Conservation (phyloP, 1,139 yeast species). For the Saccharomyces hybrid region DNA sequence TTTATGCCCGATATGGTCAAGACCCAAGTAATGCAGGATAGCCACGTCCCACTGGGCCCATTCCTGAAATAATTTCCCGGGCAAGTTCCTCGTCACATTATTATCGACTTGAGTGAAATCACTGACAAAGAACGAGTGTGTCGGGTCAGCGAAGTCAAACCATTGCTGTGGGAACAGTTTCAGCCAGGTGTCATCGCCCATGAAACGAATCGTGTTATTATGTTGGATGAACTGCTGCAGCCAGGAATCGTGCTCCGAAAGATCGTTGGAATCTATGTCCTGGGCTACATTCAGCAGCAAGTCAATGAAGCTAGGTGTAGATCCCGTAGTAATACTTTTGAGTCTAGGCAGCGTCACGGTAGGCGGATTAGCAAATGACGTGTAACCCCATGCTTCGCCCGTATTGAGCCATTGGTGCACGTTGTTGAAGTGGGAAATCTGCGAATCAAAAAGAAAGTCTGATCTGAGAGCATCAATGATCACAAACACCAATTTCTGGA, state of each 20-base stretch:
- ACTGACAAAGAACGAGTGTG: conserved; percentile 87
- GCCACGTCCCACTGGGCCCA: conserved; percentile 71
- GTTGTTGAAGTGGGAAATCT: conserved; percentile 50
- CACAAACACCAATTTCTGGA: conserved; percentile 65
- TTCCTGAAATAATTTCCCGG: conserved; percentile 20
- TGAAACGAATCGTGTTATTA: conserved; percentile 58
- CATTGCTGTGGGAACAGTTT: conserved; percentile 62
- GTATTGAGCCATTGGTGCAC: conserved; percentile 58
- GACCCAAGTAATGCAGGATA: conserved; percentile 81
- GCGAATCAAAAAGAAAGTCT: conserved; percentile 68
- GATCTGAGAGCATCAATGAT: conserved; percentile 91
- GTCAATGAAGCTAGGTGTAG: conserved; percentile 71
- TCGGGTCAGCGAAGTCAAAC: conserved; percentile 70
- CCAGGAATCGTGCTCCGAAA: conserved; percentile 83
- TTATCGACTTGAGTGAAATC: conserved; percentile 91
- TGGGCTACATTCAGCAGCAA: conserved; percentile 93
- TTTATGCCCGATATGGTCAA: conserved; percentile 96
- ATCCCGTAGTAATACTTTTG: conserved; percentile 76
- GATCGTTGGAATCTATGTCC: conserved; percentile 71
- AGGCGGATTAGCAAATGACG: conserved; percentile 85
- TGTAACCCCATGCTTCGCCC: conserved; percentile 76
- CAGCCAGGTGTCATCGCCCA: conserved; percentile 97
- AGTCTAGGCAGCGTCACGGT: conserved; percentile 75
- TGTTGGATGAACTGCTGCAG: conserved; percentile 49
- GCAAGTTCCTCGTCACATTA: conserved; percentile 83